Percentiles rank a stretch among this genome's conserved stretches.
Conservation (phyloP, 192 early-diverging fungal genomes). For the Coemansia asiatica region DNA sequence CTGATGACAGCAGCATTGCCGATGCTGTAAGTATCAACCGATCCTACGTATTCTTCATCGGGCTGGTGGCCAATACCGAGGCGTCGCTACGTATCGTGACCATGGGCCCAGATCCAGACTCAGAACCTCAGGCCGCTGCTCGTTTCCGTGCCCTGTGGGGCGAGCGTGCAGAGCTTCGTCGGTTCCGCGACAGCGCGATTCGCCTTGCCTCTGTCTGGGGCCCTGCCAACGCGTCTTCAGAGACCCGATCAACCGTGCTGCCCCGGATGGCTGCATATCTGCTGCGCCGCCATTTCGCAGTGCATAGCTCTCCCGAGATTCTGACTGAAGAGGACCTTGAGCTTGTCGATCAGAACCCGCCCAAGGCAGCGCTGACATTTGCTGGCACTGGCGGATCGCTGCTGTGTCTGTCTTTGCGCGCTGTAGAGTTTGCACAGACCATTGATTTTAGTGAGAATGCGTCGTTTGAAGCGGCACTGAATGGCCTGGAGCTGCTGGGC, state of each 20-base stretch:
- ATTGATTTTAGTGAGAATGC: slow-evolving; percentile 12
- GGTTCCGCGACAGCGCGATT: slow-evolving; percentile 94
- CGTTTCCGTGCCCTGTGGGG: slow-evolving; percentile 88
- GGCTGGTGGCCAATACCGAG: slow-evolving; percentile 71
- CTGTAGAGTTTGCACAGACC: slow-evolving; percentile 24
- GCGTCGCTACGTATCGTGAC: slow-evolving; percentile 75
- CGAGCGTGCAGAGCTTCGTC: slow-evolving; percentile 80
- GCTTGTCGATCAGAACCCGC: slow-evolving; percentile 17
- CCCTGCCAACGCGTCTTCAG: slow-evolving; percentile 52
- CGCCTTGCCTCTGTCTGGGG: slow-evolving; percentile 86
- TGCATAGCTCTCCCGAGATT: slow-evolving; percentile 32
- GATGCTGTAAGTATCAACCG: slow-evolving; percentile 17
- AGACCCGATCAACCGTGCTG: slow-evolving; percentile 71
- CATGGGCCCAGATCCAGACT: slow-evolving; percentile 78
- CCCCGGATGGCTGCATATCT: slow-evolving; percentile 78
- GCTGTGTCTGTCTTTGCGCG: slow-evolving; percentile 16
- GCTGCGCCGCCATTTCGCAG: slow-evolving; percentile 69
- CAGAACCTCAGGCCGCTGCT: slow-evolving; percentile 63
- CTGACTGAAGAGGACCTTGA: slow-evolving; percentile 19
- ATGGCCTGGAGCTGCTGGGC: slow-evolving; percentile 32
- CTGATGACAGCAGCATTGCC: slow-evolving; percentile 55
- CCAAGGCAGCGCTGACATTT: slow-evolving; percentile 1
- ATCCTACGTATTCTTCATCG: slow-evolving; percentile 61
- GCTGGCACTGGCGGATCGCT: slow-evolving; percentile 8
- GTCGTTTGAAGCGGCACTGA: slow-evolving; percentile 32